These are phyloP conservation scores for Claviceps arundinis DNA, from an alignment of 2,329 filamentous ascomycete species.

Conservation along the genomic window DNA sequence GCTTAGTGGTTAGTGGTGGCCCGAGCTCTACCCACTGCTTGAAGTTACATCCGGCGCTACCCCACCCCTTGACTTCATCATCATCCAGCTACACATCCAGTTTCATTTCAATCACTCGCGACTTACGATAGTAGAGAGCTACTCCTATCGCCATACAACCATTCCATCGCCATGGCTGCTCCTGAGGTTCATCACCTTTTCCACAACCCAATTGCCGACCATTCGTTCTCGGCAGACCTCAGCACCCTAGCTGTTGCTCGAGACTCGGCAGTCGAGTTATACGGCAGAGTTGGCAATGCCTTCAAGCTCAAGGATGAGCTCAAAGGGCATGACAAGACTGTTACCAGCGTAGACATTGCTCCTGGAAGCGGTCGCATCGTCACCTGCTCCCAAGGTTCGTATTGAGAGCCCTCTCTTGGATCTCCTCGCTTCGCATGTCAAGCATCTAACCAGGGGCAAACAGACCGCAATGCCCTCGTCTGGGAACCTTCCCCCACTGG, in stretches of 20 bases:
- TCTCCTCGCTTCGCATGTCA: not conserved
- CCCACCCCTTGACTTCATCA: slow-evolving; percentile 1
- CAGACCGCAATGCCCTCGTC: slow-evolving; percentile 93
- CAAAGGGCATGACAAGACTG: slow-evolving; percentile 91
- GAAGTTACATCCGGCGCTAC: not conserved
- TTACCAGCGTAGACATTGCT: slow-evolving; percentile 93
- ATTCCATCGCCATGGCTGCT: slow-evolving; percentile 50
- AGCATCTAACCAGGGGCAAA: not conserved
- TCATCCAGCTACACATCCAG: not conserved
- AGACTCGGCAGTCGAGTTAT: slow-evolving; percentile 83
- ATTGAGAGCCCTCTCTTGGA: too few species aligned
- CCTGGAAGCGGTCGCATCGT: slow-evolving; percentile 85
- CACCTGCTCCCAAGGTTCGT: slow-evolving; percentile 82
- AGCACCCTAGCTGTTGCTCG: slow-evolving; percentile 80
- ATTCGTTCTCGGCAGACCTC: slow-evolving; percentile 92
- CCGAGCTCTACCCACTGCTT: not conserved
- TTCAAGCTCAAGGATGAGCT: slow-evolving; percentile 85
- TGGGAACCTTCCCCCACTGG: slow-evolving; percentile 89
- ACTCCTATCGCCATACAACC: slow-evolving; percentile 26
- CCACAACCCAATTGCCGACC: slow-evolving; percentile 89
- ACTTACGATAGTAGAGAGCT: slow-evolving; percentile 91
- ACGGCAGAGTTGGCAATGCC: slow-evolving; percentile 55
- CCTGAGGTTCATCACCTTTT: slow-evolving; percentile 96
- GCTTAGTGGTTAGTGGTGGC: not conserved
- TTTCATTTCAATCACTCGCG: not conserved